Base-by-base conservation (phyloP, 495 filamentous ascomycete species). In the Pyronema domesticum region DNA sequence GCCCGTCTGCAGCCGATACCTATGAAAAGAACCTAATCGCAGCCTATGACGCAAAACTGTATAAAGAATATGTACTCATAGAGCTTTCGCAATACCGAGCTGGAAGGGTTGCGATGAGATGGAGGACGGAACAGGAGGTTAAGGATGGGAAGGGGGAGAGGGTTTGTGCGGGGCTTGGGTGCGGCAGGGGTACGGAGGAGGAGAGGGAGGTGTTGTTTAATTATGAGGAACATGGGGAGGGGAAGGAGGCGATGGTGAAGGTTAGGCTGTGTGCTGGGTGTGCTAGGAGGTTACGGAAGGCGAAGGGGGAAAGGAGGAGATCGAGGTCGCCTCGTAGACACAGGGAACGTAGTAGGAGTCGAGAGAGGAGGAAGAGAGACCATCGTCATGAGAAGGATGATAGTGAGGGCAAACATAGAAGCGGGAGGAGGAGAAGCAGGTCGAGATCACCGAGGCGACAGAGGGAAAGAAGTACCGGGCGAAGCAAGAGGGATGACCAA, bases 51-150 rank as follows among this genome's bases (percentile, higher is more conserved):
- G 60, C 58, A 11, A 66, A 58, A 23, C 40, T 67, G 7, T 67
- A 63, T 33, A 67, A 63, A 37, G 64, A 67, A 48, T 67, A 61
- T 40, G 64, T 64, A 2, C 51, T 67, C 48, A 60, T 64, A 9
- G 64, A 66, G 15, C 49, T 67, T 18, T 55, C 34, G 11, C 61
- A 52, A 42, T 67, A 61, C 61, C 46, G 53, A 10, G 60, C 64
- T 18, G 30, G 50, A 30, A 56, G 60, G 64, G 59, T 67, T 18
- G 64, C 64, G 4, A 64, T 67, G 64, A 55, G 64, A 7, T 67
- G 64, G 64, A 40, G 64, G 15, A 67, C 64, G 3, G 57, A 61
- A 43, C 57, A 67, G 10, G 64, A 67, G 51, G 64, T 67, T 3
- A 56, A 65, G n/a, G 39, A 47, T 8, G 64, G 64, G 6, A 66